Base-by-base conservation (phyloP, 1,139 yeast species). In the Kurtzmaniella natalensis region DNA sequence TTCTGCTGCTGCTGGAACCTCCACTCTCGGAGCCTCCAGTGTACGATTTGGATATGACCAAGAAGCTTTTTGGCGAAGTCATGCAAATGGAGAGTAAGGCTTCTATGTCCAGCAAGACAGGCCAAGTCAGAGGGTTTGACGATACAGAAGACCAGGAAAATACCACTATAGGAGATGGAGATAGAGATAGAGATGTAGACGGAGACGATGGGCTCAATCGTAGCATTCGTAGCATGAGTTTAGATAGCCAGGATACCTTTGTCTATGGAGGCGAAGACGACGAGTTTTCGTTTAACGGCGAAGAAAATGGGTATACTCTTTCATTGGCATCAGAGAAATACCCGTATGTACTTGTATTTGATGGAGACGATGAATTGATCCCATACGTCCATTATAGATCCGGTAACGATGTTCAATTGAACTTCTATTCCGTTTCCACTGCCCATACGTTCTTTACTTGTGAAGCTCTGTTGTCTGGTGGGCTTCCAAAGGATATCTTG, bases 221-320 rank as follows among this genome's bases (percentile, higher is more conserved):
- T 4, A 23, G 26, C 28, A 13, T 16, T 11, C n/a, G n/a, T n/a
- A n/a, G n/a, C n/a, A n/a, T n/a, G n/a, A n/a, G n/a, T n/a, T n/a
- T n/a, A n/a, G 15, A 34, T 28, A 55, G 61, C 40, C 62, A 57
- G 3, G 57, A 53, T 31, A 57, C 62, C 0, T 52, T 57, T 1
- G 39, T 48, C 1, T 44, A 47, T 21, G 61, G 55, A 28, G 54
- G 48, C 3, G 38, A 35, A 9, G 45, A 43, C 22, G 48, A 43
- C 10, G 38, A 32, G 20, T 26, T 38, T 15, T 25, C 41, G 5
- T 36, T 33, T 20, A 38, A 28, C 17, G 29, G 29, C 9, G 29
- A 26, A 17, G 20, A 17, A 9, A 18, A 7, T 17, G 29, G 29
- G 10, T 17, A 17, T n/a, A 11, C 18, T 5, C 14, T 26, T 4